phyloP scores from a whole-genome alignment of 2,329 filamentous ascomycete species.

The Hypoxylon sp. region DNA sequence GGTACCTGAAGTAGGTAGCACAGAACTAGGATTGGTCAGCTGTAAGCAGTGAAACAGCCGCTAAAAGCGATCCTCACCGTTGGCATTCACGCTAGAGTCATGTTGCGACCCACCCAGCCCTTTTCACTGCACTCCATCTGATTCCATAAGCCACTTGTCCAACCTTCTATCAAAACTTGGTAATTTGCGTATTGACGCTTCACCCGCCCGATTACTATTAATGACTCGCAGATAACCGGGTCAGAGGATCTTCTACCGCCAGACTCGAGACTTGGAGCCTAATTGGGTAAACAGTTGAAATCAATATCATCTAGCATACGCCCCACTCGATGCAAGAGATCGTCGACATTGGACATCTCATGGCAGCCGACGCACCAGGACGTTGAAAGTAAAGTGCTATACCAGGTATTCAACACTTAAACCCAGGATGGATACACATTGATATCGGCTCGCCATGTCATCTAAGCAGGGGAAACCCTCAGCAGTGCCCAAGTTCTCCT shows the following conservation, averaged over 20 bases:
- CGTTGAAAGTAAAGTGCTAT: background rate
- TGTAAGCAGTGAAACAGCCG: slow-evolving; percentile 28
- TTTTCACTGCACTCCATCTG: slow-evolving; percentile 8
- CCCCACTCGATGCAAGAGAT: background rate
- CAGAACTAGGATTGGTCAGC: slow-evolving; percentile 17
- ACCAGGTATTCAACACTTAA: background rate
- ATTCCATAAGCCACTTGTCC: background rate
- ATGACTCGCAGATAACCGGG: background rate
- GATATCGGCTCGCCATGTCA: slow-evolving; percentile 42
- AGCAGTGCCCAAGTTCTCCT: slow-evolving; percentile 78
- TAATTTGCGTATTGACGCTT: slow-evolving; percentile 13
- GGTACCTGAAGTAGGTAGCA: background rate
- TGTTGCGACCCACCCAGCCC: slow-evolving; percentile 5
- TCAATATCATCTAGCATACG: background rate
- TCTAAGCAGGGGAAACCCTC: slow-evolving; percentile 49
- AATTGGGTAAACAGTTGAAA: background rate
- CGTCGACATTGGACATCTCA: background rate
- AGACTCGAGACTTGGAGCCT: background rate
- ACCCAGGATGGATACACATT: slow-evolving; percentile 13
- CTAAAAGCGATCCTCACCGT: slow-evolving; percentile 25
- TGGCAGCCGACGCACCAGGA: background rate
- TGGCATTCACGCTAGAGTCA: slow-evolving; percentile 16
- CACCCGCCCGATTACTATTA: slow-evolving; percentile 2
- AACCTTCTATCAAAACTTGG: slow-evolving; percentile 2
- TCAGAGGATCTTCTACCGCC: background rate